Evolutionary conservation across 2,329 filamentous ascomycete genomes (phyloP), one percentile per base, ranked within the genome.

Genomic region (Aspergillaceae sp.): DNA sequence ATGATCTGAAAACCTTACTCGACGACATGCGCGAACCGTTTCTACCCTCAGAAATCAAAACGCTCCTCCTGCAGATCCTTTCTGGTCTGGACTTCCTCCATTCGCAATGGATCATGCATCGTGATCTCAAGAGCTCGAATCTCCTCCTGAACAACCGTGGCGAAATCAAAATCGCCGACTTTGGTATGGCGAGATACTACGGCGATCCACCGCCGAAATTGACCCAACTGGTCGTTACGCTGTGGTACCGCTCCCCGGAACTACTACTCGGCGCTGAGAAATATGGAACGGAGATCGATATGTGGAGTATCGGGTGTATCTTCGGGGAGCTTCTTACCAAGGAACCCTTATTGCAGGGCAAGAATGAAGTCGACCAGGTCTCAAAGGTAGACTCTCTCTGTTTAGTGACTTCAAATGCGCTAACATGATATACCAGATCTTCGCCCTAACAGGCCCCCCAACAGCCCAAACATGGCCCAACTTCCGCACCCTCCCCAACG

Each of bases 241-340:
- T 98, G 5, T 98, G 92, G 92, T 98, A 98, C 66, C 86, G 92
- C 47, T 79, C 87, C 0, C 92, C 92, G 0, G 92, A 97, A 68
- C 78, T 97, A 7, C 77, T 98, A 2, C 80, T 97, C 3, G 92
- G 92, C 4, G 74, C 86, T 0, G 78, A 79, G 33, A 77, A 75
- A 10, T 98, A 98, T 70, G 83, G 78, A 48, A 71, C 76, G 1
- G 79, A 86, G 50, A 76, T 97, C 56, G 92, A 97, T 69, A 86
- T 97, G 77, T 98, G 92, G 92, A 94, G 86, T 67, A 74, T 97
- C 3, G 92, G 92, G 8, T 97, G 92, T 69, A 89, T 98, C 60
- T 94, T 98, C 62, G 91, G 84, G 50, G 92, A 98, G 71, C 77
- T 98, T 3, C 74, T 97, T 19, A 83, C 81, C 33, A 85, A 87